Conservation (phyloP, 345 rosid genomes). For the Sonneratia caseolaris region DNA sequence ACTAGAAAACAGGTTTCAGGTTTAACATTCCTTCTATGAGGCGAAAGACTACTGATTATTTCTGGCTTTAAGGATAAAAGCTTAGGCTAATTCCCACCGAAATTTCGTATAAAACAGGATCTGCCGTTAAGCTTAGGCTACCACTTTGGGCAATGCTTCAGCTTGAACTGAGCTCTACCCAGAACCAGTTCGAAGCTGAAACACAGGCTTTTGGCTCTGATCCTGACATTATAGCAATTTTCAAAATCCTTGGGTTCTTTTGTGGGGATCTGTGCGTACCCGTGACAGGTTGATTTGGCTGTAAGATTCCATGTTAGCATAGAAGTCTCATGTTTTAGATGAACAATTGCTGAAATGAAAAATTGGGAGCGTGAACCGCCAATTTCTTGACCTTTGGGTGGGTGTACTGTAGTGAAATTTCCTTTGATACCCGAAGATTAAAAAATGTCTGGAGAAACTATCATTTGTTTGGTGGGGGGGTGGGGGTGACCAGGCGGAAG, state of each 20-base stretch:
- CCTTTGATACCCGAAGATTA: not conserved
- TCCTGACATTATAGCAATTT: not conserved
- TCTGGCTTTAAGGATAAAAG: not conserved
- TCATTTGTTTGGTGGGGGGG: not conserved
- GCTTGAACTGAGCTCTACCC: not conserved
- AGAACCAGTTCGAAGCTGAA: not conserved
- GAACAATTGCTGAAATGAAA: not conserved
- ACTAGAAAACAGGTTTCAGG: not conserved
- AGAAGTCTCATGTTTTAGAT: not conserved
- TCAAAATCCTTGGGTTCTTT: not conserved
- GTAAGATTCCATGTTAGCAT: not conserved
- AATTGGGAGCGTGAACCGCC: not conserved
- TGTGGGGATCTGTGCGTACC: not conserved
- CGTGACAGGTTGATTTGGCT: not conserved
- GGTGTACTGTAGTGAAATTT: not conserved
- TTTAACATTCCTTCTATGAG: not conserved
- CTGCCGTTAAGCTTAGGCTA: not conserved
- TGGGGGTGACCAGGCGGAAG: not conserved
- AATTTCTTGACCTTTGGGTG: not conserved
- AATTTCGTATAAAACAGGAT: too few species aligned
- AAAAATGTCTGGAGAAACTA: not conserved
- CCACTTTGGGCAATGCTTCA: not conserved
- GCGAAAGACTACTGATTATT: too few species aligned
- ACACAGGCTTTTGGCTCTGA: conserved; percentile 1
- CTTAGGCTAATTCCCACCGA: not conserved